Conservation (phyloP, 306 rosid genomes). For the Datisca glomerata region DNA sequence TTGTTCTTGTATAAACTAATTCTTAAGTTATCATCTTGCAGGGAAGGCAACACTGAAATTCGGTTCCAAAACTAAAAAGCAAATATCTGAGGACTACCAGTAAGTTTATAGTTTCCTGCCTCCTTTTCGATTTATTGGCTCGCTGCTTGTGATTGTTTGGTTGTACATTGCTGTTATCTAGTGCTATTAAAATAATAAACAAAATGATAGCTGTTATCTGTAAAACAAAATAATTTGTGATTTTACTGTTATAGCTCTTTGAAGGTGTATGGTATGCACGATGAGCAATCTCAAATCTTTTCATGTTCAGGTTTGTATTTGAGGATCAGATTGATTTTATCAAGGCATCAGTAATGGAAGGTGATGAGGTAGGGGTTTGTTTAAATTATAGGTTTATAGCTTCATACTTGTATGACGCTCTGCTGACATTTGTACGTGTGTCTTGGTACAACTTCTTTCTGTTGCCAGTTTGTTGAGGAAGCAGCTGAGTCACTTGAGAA, state of each 20-base stretch:
- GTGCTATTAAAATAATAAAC: too few relatives aligned
- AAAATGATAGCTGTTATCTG: background rate
- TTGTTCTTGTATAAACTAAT: too few relatives aligned
- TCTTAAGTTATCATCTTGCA: slow-evolving; percentile 25
- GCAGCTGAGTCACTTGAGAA: slow-evolving; percentile 43
- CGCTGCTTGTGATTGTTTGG: background rate
- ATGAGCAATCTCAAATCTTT: slow-evolving; percentile 14
- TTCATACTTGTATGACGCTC: slow-evolving; percentile 4
- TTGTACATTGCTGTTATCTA: background rate
- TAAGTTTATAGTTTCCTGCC: slow-evolving; percentile 27
- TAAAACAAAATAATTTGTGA: background rate
- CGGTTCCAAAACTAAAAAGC: slow-evolving; percentile 81
- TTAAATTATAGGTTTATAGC: too few relatives aligned
- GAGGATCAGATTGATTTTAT: slow-evolving; percentile 96
- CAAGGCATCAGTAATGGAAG: slow-evolving; percentile 81
- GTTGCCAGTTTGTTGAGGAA: slow-evolving; percentile 45
- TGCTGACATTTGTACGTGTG: slow-evolving; percentile 16
- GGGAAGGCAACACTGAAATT: slow-evolving; percentile 74
- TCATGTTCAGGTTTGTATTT: slow-evolving; percentile 52
- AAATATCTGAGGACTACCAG: slow-evolving; percentile 71
- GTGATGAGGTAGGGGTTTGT: slow-evolving; percentile 52
- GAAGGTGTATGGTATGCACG: slow-evolving; percentile 1
- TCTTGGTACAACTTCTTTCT: slow-evolving; percentile 11
- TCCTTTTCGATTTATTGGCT: background rate
- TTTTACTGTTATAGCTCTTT: background rate